phyloP scores from a whole-genome alignment of 352 stramenopile species.

The Phytophthora chlamydospora region DNA sequence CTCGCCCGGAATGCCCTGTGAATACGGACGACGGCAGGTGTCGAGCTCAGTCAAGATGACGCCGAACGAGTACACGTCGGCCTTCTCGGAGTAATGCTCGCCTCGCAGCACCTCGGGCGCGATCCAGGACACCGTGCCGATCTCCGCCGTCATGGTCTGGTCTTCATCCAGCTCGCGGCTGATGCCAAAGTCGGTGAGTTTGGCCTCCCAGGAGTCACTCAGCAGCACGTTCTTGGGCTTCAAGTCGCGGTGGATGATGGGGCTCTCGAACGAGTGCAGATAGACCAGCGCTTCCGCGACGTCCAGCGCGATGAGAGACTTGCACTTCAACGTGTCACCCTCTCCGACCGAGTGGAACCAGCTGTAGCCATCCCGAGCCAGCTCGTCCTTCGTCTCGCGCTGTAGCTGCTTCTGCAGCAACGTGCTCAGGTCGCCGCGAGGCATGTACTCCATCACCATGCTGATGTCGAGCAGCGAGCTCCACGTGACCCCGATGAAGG shows the following conservation, averaged over 20 bases:
- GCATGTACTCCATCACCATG: conserved; percentile 61
- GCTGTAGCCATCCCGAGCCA: conserved; percentile 34
- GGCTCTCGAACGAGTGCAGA: conserved; percentile 49
- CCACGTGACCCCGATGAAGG: conserved; percentile 59
- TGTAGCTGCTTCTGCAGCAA: conserved; percentile 41
- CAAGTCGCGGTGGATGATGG: conserved; percentile 63
- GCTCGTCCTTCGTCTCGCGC: conserved; percentile 29
- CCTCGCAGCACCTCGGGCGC: conserved; percentile 72
- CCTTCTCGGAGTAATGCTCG: conserved; percentile 68
- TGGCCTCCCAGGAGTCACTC: conserved; percentile 44
- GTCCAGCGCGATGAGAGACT: conserved; percentile 50
- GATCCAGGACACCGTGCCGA: conserved; percentile 67
- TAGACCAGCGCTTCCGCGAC: conserved; percentile 53
- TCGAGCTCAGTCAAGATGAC: conserved; percentile 64
- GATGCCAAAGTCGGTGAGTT: conserved; percentile 69
- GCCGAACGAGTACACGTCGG: conserved; percentile 80
- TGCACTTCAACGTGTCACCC: conserved; percentile 31
- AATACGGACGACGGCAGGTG: conserved; percentile 43
- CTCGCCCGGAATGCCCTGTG: conserved; percentile 28
- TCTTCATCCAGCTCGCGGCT: conserved; percentile 41
- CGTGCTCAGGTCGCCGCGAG: conserved; percentile 47
- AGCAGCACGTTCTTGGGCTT: conserved; percentile 66
- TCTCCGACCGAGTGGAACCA: conserved; percentile 45
- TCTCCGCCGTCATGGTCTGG: conserved; percentile 56
- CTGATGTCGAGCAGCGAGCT: conserved; percentile 57